These are phyloP conservation scores for Didymella pinodella DNA, from an alignment of 2,329 filamentous ascomycete species.

Conservation along the genomic window DNA sequence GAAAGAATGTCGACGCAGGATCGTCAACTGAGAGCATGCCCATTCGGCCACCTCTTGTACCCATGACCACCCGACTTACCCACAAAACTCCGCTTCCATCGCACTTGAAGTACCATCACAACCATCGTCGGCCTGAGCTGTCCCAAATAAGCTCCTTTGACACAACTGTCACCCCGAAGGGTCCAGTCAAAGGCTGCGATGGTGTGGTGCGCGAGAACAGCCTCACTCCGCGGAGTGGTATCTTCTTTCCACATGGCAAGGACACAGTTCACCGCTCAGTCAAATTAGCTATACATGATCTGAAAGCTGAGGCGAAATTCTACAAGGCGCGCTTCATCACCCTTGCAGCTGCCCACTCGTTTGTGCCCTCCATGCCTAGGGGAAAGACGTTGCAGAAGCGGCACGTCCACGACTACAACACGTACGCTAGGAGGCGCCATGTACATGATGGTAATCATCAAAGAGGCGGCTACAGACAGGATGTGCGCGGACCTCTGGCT, in stretches of 20 bases:
- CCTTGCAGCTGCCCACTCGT: slow-evolving; percentile 21
- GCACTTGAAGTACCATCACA: slow-evolving; percentile 35
- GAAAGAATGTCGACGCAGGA: not conserved
- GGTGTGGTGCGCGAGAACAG: slow-evolving; percentile 36
- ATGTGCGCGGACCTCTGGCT: slow-evolving; percentile 11
- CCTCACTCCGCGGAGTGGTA: slow-evolving; percentile 28
- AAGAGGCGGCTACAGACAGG: not conserved
- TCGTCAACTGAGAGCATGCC: not conserved
- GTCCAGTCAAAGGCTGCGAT: slow-evolving; percentile 39
- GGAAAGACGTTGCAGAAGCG: slow-evolving; percentile 26
- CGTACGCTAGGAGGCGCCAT: slow-evolving; percentile 8
- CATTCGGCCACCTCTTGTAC: slow-evolving; percentile 28
- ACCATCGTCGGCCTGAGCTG: slow-evolving; percentile 25
- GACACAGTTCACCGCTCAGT: slow-evolving; percentile 10
- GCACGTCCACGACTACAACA: slow-evolving; percentile 2
- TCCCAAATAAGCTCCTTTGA: slow-evolving; percentile 29
- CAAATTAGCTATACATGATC: slow-evolving; percentile 14
- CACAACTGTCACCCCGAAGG: slow-evolving; percentile 19
- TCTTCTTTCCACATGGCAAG: slow-evolving; percentile 9
- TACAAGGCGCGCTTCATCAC: slow-evolving; percentile 26
- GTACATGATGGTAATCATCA: not conserved
- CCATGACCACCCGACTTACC: slow-evolving; percentile 34
- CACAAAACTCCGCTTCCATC: slow-evolving; percentile 32
- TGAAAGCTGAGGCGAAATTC: slow-evolving; percentile 25
- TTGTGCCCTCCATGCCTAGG: slow-evolving; percentile 17